phyloP scores from a whole-genome alignment of 2,329 filamentous ascomycete genomes.

The Phaeosphaeriaceae sp. region DNA sequence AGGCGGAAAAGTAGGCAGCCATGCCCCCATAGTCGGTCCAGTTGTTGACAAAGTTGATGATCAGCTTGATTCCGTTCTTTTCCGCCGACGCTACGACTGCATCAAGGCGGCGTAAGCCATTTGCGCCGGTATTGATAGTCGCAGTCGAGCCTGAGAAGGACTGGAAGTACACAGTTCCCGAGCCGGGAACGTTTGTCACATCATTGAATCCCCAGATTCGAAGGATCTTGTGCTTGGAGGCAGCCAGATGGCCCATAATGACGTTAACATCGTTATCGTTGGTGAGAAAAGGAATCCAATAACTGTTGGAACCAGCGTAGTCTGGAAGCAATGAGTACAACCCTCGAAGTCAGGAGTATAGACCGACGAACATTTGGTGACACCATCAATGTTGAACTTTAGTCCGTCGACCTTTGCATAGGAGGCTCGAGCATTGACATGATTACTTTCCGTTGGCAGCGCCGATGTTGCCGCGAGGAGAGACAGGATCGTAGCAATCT shows the following conservation, averaged over 20 bases:
- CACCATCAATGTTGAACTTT: slow-evolving; percentile 47
- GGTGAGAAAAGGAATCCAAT: slow-evolving; percentile 63
- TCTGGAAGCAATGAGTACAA: slow-evolving; percentile 34
- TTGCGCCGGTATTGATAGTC: slow-evolving; percentile 68
- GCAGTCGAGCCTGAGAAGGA: slow-evolving; percentile 57
- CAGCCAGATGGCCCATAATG: slow-evolving; percentile 54
- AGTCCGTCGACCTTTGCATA: slow-evolving; percentile 29
- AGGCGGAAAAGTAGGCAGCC: slow-evolving; percentile 63
- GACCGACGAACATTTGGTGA: slow-evolving; percentile 39
- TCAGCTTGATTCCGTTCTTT: slow-evolving; percentile 60
- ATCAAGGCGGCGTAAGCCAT: slow-evolving; percentile 69
- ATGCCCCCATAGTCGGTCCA: slow-evolving; percentile 69
- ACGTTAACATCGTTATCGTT: slow-evolving; percentile 64
- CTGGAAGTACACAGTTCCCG: slow-evolving; percentile 64
- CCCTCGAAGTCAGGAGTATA: not conserved
- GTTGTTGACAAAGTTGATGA: slow-evolving; percentile 65
- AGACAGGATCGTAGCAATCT: too few species aligned
- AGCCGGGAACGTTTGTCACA: slow-evolving; percentile 53
- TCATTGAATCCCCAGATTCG: slow-evolving; percentile 72
- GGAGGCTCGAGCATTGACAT: not conserved
- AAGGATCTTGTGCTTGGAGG: slow-evolving; percentile 65
- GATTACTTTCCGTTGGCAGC: too few species aligned
- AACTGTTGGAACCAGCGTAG: slow-evolving; percentile 64
- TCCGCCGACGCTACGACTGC: slow-evolving; percentile 61
- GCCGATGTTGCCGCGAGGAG: too few species aligned